Base-by-base conservation (phyloP, 2,329 filamentous ascomycete species). In the Coccinonectria pachysandricola region DNA sequence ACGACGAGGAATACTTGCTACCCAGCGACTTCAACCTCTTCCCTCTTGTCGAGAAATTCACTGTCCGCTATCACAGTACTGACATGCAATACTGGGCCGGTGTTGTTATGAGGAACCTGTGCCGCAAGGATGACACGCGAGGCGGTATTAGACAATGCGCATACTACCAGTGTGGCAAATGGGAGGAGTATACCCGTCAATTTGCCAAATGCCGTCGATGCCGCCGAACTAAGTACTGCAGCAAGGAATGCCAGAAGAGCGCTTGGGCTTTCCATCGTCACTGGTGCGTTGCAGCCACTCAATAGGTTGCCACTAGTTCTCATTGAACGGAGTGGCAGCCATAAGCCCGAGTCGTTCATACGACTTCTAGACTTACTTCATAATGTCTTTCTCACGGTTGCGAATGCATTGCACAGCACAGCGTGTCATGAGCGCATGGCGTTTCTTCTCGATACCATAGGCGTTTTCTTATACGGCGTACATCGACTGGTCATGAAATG, bases 41-140 rank as follows among this genome's bases (percentile, higher is more conserved):
- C 59, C 91, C 91, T 3, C 65, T 98, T 18, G 91, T 98, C 24
- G 91, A 98, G 57, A 96, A 95, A 56, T 98, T 96, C 53, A 98
- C 91, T 4, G 84, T 95, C 15, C 77, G 91, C 39, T 86, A 95
- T 50, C 85, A 95, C 57, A 86, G 83, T 39, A 83, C 85, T 33
- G 87, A 95, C 52, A 98, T 98, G 91, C 88, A 95, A 55, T 98
- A 98, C 62, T 98, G 91, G 91, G 91, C 91, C 11, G 91, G 88
- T 36, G 91, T 98, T 10, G 91, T 98, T 23, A 98, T 98, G 91
- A 75, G 91, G 39, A 98, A 98, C 52, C 71, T 98, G 25, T 98
- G 91, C 65, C 83, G 91, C 39, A 98, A 98, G 60, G 91, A 98
- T 52, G 91, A 98, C 51, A 84, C 81, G 8, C 73, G 84, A 24